Conservation (phyloP, 1,284 basidiomycete genomes). For the Dichomitus squalens region DNA sequence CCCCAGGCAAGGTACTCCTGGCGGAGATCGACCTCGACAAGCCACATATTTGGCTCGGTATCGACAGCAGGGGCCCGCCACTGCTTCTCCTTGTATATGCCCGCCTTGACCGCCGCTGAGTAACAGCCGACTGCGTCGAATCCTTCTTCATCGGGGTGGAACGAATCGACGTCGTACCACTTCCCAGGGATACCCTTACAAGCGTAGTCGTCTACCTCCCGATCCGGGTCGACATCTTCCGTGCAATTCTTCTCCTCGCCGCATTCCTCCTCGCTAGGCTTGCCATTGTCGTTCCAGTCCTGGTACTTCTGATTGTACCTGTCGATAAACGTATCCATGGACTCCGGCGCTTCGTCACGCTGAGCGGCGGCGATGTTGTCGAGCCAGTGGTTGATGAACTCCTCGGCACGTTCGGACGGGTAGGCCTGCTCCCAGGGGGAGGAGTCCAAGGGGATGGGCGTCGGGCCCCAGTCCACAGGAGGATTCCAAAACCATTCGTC, state of each 20-base stretch:
- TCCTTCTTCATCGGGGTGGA: constrained; percentile 8
- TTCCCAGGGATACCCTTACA: constrained; percentile 9
- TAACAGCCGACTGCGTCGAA: background rate
- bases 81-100: background rate
- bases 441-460: constrained; percentile 37
- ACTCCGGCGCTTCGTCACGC: constrained; percentile 47
- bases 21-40: background rate
- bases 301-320: constrained; percentile 22
- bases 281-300: constrained; percentile 28
- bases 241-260: constrained; percentile 4
- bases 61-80: background rate
- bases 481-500: constrained; percentile 9
- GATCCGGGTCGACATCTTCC: constrained; percentile 4
- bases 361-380: constrained; percentile 53
- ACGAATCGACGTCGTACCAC: constrained; percentile 15
- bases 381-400: constrained; percentile 54
- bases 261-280: constrained; percentile 1
- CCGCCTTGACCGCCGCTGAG: background rate
- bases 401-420: constrained; percentile 41
- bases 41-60: background rate
- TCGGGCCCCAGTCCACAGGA: constrained; percentile 21
- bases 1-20: background rate
- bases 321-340: constrained; percentile 54
- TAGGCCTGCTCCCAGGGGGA: constrained; percentile 24
- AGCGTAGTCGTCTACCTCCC: constrained; percentile 1